Conservation (phyloP, 2,329 filamentous ascomycete genomes). For the Pseudogymnoascus sp. region DNA sequence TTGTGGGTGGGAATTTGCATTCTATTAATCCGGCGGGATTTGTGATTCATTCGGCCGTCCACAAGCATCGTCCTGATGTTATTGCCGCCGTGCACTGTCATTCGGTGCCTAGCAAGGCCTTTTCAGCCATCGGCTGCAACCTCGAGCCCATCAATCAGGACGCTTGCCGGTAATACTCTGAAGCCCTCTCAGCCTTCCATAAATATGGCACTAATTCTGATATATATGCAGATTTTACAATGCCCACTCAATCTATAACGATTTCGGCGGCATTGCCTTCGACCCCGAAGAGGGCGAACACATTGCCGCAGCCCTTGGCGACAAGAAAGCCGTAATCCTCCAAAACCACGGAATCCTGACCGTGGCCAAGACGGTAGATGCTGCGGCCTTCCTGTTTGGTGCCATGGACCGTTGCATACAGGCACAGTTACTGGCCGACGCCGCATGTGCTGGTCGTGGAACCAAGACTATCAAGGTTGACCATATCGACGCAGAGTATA, state of each 20-base stretch:
- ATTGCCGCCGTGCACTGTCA: constrained; percentile 50
- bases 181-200: too few species aligned
- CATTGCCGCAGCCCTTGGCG: constrained; percentile 41
- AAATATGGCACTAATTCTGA: constrained; percentile 27
- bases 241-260: constrained; percentile 30
- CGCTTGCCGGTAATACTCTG: constrained; percentile 29
- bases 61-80: constrained; percentile 50
- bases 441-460: constrained; percentile 52
- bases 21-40: constrained; percentile 41
- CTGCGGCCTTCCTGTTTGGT: constrained; percentile 44
- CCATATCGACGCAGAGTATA: constrained; percentile 60
- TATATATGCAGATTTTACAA: constrained; percentile 34
- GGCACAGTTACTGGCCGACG: constrained; percentile 46
- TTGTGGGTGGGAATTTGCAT: constrained; percentile 52
- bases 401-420: constrained; percentile 40
- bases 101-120: constrained; percentile 50
- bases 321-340: constrained; percentile 43
- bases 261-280: constrained; percentile 45
- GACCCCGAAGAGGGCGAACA: constrained; percentile 42
- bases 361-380: constrained; percentile 41
- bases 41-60: constrained; percentile 42
- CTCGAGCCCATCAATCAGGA: constrained; percentile 16
- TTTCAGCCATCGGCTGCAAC: constrained; percentile 34
- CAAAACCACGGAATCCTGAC: constrained; percentile 50
- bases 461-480: constrained; percentile 57